Base-by-base conservation (phyloP, 148 eudicot species). In the Camellia granthamiana region DNA sequence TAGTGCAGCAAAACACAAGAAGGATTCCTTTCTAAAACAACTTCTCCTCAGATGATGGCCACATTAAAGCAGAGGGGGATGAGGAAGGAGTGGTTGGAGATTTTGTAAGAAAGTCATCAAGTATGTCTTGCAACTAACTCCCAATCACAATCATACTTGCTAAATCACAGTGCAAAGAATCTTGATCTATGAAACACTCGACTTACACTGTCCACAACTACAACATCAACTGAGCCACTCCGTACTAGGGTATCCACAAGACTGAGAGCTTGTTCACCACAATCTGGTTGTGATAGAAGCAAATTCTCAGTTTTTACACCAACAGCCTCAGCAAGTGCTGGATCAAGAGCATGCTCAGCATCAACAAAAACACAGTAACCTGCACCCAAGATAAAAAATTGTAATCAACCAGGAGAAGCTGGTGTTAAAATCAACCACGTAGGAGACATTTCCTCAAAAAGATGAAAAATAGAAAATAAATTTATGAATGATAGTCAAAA, bases 201-300 rank as follows among this genome's bases (percentile, higher is more conserved):
- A 42, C 97, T 89, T 86, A 96, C 99, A 89, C 98, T 96, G 80
- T 96, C 99, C 60, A 96, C 98, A 67, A 96, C 99, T 21, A 96
- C 95, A 80, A 96, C 99, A 80, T 92, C 99, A 82, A 96, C 87
- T 72, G 99, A 94, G 78, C 99, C 97, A 86, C 99, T 96, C 65
- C 98, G 88, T 78, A 96, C 94, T 42, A 96, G 87, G 13, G 99
- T 96, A 74, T 96, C 99, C 81, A 94, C 98, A 47, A 94, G 91
- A 85, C 97, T 90, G 47, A 96, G 94, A 83, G 99, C 99, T 89
- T 96, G 99, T 88, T 96, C 99, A 68, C 98, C 99, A 78, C 93
- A 92, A 89, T 96, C 99, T 59, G 99, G 99, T 77, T 96, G 99
- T n/a, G 99, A 92, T 73, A 96, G 88, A 85, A 96, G 98, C 90